These are phyloP conservation scores for Cutaneotrichosporon dermatis DNA, from an alignment of 1,284 basidiomycete species.

Conservation along the genomic window DNA sequence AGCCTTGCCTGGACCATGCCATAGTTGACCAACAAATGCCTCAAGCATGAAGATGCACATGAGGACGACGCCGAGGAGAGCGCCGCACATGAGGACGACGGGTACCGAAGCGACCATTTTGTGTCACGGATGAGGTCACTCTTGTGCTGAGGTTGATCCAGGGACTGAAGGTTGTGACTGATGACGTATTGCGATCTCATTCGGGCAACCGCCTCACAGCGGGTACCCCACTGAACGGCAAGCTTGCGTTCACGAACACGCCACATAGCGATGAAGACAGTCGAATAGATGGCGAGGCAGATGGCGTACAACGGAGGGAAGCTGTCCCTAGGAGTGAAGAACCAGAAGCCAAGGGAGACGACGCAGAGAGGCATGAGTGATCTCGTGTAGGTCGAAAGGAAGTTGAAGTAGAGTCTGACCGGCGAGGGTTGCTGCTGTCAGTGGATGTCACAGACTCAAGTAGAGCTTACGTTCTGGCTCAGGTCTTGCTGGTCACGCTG, in stretches of 20 bases:
- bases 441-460: conserved; percentile 43
- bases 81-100: conserved; percentile 70
- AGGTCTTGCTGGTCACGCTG: conserved; percentile 51
- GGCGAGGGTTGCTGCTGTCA: conserved; percentile 71
- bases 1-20: conserved; percentile 76
- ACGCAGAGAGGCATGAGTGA: conserved; percentile 59
- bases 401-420: conserved; percentile 86
- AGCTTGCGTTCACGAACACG: conserved; percentile 72
- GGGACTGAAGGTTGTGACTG: conserved; percentile 45
- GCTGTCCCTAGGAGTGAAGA: conserved; percentile 54
- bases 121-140: conserved; percentile 54
- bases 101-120: conserved; percentile 72
- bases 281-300: conserved; percentile 70
- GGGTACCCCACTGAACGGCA: conserved; percentile 72
- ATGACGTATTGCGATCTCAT: conserved; percentile 62
- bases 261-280: conserved; percentile 86
- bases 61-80: conserved; percentile 63
- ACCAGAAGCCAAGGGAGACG: conserved; percentile 40
- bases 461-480: conserved; percentile 28
- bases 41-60: conserved; percentile 80
- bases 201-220: conserved; percentile 63
- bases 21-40: conserved; percentile 77
- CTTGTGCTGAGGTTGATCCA: conserved; percentile 16
- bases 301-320: conserved; percentile 77
- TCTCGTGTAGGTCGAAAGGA: conserved; percentile 75